These are phyloP conservation scores for Myriosclerotinia duriaeana DNA, from an alignment of 2,329 filamentous ascomycete species.

Conservation along the genomic window DNA sequence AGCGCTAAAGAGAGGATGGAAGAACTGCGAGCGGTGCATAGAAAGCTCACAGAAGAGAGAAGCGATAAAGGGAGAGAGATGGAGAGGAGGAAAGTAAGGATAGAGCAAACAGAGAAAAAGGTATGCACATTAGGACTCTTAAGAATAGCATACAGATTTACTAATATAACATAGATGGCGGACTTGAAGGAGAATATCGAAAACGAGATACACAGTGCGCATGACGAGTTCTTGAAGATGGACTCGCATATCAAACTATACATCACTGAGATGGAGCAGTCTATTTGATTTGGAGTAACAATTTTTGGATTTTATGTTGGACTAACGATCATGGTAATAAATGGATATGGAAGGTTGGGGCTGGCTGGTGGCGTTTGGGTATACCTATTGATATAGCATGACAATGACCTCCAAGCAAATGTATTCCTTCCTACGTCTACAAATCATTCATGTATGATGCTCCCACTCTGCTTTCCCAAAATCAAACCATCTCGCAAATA, in stretches of 20 bases:
- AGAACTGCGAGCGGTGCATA: constrained; percentile 76
- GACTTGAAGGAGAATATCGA: constrained; percentile 98
- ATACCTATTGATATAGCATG: constrained; percentile 39
- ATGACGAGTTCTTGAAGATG: constrained; percentile 96
- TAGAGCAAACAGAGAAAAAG: constrained; percentile 99
- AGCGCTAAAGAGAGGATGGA: constrained; percentile 88
- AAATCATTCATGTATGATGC: neutral
- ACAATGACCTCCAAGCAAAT: constrained; percentile 33
- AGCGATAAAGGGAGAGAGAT: constrained; percentile 87
- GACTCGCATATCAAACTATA: constrained; percentile 96
- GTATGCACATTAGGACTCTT: constrained; percentile 49
- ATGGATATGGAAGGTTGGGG: constrained; percentile 22
- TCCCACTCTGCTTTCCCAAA: constrained; percentile 48
- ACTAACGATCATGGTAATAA: constrained; percentile 23
- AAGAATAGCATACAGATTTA: constrained; percentile 1
- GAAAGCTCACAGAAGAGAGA: constrained; percentile 78
- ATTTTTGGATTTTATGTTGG: constrained; percentile 26
- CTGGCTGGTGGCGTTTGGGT: constrained; percentile 36
- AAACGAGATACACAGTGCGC: constrained; percentile 83
- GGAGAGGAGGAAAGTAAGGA: constrained; percentile 85
- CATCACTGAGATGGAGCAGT: constrained; percentile 98
- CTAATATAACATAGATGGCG: constrained; percentile 66
- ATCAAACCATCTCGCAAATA: constrained; percentile 66
- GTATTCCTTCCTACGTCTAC: neutral
- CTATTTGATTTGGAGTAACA: constrained; percentile 43